Evolutionary conservation across 495 filamentous ascomycete species (phyloP).

Genomic region (Talaromyces ruber): DNA sequence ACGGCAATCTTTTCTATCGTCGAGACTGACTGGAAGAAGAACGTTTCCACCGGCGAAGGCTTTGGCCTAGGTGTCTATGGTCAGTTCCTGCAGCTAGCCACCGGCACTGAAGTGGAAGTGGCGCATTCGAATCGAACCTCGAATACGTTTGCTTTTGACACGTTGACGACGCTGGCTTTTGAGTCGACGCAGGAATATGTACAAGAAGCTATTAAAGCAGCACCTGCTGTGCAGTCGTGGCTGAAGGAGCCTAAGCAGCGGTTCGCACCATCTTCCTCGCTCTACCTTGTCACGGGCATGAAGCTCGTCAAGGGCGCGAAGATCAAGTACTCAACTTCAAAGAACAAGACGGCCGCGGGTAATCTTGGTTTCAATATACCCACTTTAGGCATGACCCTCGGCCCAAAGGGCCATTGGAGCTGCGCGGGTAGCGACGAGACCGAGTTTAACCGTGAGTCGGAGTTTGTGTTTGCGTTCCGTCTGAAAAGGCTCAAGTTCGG

Average conservation of each 20-base stretch:
- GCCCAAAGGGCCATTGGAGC: constrained; percentile 17
- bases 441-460: constrained; percentile 15
- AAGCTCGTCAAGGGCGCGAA: constrained; percentile 22
- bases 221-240: constrained; percentile 19
- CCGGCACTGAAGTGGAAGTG: constrained; percentile 15
- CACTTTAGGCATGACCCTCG: constrained; percentile 13
- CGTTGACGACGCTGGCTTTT: constrained; percentile 17
- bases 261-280: constrained; percentile 13
- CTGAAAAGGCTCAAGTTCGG: constrained; percentile 20
- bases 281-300: constrained; percentile 22
- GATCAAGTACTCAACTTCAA: constrained; percentile 19
- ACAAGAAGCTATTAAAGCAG: constrained; percentile 18
- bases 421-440: constrained; percentile 16
- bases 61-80: constrained; percentile 19
- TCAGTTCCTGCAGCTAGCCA: constrained; percentile 24
- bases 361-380: constrained; percentile 16
- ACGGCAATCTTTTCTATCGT: constrained; percentile 17
- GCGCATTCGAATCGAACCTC: constrained; percentile 11
- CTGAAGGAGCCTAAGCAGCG: constrained; percentile 18
- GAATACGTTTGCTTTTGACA: constrained; percentile 17
- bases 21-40: constrained; percentile 23
- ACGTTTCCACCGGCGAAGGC: constrained; percentile 15
- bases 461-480: constrained; percentile 24
- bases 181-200: constrained; percentile 20
- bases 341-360: constrained; percentile 11